Conservation (phyloP, 768 basidiomycete genomes). For the Hebeloma cylindrosporum region DNA sequence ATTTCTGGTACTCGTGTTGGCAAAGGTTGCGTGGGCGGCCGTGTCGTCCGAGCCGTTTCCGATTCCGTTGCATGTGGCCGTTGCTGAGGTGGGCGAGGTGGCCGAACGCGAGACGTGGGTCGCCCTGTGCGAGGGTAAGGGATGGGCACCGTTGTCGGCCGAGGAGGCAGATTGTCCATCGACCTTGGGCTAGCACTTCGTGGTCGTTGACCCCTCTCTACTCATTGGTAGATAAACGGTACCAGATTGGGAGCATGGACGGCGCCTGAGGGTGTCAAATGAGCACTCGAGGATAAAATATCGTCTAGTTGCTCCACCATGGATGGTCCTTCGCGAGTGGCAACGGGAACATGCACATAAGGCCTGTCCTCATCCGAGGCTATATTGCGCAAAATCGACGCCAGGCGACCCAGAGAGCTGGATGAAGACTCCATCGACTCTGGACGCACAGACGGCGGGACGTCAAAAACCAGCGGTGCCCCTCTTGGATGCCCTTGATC, state of each 20-base stretch:
- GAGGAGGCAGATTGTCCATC: constrained; percentile 26
- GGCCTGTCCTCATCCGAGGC: constrained; percentile 20
- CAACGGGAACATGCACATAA: constrained; percentile 45
- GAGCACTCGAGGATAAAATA: constrained; percentile 49
- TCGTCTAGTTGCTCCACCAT: constrained; percentile 62
- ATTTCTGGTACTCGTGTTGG: too few species aligned
- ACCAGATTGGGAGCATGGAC: constrained; percentile 52
- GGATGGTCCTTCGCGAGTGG: constrained; percentile 48
- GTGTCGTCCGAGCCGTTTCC: too few species aligned
- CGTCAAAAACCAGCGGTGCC: constrained; percentile 20
- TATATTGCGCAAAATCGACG: constrained; percentile 25
- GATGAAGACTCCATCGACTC: constrained; percentile 30
- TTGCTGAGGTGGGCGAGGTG: too few species aligned
- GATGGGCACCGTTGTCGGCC: constrained; percentile 9
- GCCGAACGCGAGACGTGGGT: too few species aligned
- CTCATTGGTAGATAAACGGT: constrained; percentile 55
- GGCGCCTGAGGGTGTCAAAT: constrained; percentile 38
- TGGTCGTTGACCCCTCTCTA: constrained; percentile 32
- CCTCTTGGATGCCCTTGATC: constrained; percentile 34
- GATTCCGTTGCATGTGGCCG: too few species aligned
- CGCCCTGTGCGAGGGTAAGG: too few species aligned
- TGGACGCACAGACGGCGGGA: constrained; percentile 21
- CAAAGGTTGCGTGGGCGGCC: too few species aligned
- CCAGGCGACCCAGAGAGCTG: constrained; percentile 30
- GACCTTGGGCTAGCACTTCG: constrained; percentile 39